Evolutionary conservation across 345 rosid species (phyloP).

Genomic region (Hibiscus tridactylites): DNA sequence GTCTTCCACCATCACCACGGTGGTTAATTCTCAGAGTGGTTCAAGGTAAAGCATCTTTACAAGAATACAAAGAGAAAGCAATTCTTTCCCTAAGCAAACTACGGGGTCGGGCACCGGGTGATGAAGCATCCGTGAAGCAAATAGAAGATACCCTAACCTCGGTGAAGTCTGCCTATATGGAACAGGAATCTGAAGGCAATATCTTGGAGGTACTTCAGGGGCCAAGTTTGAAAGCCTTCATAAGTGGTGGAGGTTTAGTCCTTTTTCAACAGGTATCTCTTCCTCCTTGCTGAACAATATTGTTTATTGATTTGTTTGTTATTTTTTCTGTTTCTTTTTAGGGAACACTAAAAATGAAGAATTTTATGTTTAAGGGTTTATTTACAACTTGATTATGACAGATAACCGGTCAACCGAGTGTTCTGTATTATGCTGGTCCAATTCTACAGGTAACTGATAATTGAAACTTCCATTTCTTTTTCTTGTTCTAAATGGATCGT

Average conservation of each 20-base stretch:
- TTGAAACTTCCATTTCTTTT: conserved; percentile 18
- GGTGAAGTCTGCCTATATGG: conserved; percentile 51
- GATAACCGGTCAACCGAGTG: conserved; percentile 99
- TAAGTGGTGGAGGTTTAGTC: conserved; percentile 89
- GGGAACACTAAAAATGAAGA: background rate
- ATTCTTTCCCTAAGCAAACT: conserved; percentile 64
- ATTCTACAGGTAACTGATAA: conserved; percentile 69
- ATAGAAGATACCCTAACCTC: conserved; percentile 63
- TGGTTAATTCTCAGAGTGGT: conserved; percentile 92
- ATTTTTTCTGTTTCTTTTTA: background rate
- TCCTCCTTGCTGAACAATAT: conserved; percentile 3
- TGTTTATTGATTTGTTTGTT: background rate
- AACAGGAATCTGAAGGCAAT: conserved; percentile 58
- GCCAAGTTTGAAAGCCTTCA: conserved; percentile 81
- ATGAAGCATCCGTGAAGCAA: conserved; percentile 58
- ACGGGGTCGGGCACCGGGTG: conserved; percentile 72
- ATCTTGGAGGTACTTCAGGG: conserved; percentile 85
- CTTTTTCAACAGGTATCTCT: conserved; percentile 83
- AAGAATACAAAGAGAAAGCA: conserved; percentile 75
- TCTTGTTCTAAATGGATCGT: background rate
- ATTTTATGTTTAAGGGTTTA: conserved; percentile 13
- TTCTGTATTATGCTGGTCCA: conserved; percentile 85
- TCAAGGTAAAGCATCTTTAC: conserved; percentile 69
- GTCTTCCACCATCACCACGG: conserved; percentile 93
- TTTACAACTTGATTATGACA: conserved; percentile 25